These are phyloP conservation scores for Poa annua DNA, from an alignment of 176 grass and related monocot species.

Conservation along the genomic window DNA sequence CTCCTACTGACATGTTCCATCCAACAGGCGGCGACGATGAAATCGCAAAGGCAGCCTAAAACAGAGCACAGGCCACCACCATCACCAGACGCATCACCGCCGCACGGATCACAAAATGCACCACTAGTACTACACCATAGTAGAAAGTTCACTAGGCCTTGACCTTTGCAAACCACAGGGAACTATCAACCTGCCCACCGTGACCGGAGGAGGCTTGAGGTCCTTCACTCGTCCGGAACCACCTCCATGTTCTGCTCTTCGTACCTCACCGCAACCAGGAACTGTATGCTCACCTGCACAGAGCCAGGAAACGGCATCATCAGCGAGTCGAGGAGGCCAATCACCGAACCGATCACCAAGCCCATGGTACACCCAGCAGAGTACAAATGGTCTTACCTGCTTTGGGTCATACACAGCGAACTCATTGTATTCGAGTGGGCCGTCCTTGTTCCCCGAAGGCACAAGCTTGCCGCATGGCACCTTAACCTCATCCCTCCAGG, in stretches of 20 bases:
- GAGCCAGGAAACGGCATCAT: not conserved
- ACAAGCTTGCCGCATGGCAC: slow-evolving; percentile 80
- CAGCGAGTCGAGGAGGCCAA: no score
- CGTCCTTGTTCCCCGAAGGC: slow-evolving; percentile 58
- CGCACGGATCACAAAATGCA: not conserved
- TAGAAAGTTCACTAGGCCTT: not conserved
- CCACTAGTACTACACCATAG: not conserved
- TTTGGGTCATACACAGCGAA: slow-evolving; percentile 82
- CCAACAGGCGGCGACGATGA: not conserved
- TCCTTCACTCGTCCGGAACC: slow-evolving; percentile 44
- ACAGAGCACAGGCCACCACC: slow-evolving; percentile 5
- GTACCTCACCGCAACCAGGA: slow-evolving; percentile 79
- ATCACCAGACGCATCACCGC: not conserved
- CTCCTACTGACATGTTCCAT: not conserved
- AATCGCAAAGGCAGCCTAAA: slow-evolving; percentile 20
- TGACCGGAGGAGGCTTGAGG: not conserved
- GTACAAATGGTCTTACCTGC: slow-evolving; percentile 42
- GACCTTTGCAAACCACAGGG: not conserved
- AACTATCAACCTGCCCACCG: not conserved
- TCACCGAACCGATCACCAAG: not conserved
- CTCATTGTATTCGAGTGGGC: slow-evolving; percentile 79
- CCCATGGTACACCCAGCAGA: no score
- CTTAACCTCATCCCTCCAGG: slow-evolving; percentile 73
- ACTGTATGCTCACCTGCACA: slow-evolving; percentile 71
- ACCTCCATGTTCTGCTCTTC: slow-evolving; percentile 79